Percentiles rank a stretch among this genome's conserved stretches.
Conservation (phyloP, 345 rosid genomes). For the Kernera saxatilis region DNA sequence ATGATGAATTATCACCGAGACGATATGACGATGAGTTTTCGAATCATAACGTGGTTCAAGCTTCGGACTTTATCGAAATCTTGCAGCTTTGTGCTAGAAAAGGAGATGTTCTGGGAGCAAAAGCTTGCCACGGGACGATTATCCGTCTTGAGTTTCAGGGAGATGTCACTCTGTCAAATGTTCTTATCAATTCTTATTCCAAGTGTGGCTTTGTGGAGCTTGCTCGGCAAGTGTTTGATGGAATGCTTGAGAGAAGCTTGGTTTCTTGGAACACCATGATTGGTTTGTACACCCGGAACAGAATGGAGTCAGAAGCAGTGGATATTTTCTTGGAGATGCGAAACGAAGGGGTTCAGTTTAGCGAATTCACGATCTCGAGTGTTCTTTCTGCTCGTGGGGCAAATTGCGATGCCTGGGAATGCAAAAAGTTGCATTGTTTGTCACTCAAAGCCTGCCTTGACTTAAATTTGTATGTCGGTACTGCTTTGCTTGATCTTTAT, state of each 20-base stretch:
- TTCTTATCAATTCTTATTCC: constrained; percentile 44
- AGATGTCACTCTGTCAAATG: constrained; percentile 46
- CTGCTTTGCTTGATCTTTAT: constrained; percentile 81
- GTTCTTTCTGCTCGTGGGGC: constrained; percentile 63
- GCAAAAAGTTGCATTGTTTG: constrained; percentile 63
- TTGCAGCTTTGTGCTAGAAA: constrained; percentile 45
- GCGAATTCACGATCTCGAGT: constrained; percentile 69
- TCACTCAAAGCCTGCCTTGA: constrained; percentile 48
- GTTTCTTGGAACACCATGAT: constrained; percentile 84
- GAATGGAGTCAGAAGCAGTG: constrained; percentile 41
- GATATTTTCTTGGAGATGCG: constrained; percentile 45
- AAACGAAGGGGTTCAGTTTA: constrained; percentile 36
- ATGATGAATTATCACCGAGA: neutral
- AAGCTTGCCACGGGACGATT: constrained; percentile 49
- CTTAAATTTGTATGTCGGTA: constrained; percentile 50
- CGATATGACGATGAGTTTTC: neutral
- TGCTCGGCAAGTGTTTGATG: constrained; percentile 68
- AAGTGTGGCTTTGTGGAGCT: constrained; percentile 41
- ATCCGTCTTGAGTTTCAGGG: constrained; percentile 32
- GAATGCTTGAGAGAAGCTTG: constrained; percentile 54
- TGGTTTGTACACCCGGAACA: constrained; percentile 37
- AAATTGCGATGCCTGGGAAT: constrained; percentile 33
- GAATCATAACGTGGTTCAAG: neutral
- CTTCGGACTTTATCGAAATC: constrained; percentile 32
- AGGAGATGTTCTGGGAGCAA: constrained; percentile 31